Evolutionary conservation across 139 green algal genomes (phyloP), one percentile per base, ranked within the genome.

Genomic region (Nannochloris sp.): DNA sequence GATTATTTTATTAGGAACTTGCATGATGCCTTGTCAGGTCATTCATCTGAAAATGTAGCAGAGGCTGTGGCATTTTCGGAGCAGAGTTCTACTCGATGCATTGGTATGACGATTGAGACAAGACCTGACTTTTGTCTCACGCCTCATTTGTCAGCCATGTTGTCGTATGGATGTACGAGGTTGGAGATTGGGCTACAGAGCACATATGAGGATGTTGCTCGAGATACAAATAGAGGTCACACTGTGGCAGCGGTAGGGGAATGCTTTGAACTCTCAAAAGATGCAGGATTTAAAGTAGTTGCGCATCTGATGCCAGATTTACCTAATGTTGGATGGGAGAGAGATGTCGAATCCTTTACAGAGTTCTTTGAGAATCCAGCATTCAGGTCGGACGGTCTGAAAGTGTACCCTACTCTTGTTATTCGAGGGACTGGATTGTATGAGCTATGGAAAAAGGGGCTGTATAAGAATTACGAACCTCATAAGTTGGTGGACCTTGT

Each of bases 271-370:
- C 73, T 95, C 30, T 84, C 89, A 29, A 98, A 98, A 78, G 82
- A 96, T 59, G 86, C 88, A 6, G 89, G 89, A 10, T 95, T 96
- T 77, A 96, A 95, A 80, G 85, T 89, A 30, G 90, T 97, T 59
- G 88, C 82, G 10, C 93, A 99, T 82, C 95, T 99, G 88, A 98
- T 99, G 93, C 93, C 93, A 3, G 90, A 97, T 74, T 74, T 99
- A 71, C 93, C 93, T 25, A 95, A 95, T 62, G 92, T 97, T 65
- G 93, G 90, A 17, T 95, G 89, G 88, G 90, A 98, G 76, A 77
- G 93, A 1, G 93, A 99, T 73, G 72, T 97, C 29, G 93, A 97
- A 80, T 87, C 72, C 50, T 97, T 98, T 75, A 62, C 77, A 1
- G 92, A 98, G 84, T 97, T 98, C 55, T 97, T 98, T 63, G 91